Base-by-base conservation (phyloP, 306 rosid genomes). In the Pyrus communis region DNA sequence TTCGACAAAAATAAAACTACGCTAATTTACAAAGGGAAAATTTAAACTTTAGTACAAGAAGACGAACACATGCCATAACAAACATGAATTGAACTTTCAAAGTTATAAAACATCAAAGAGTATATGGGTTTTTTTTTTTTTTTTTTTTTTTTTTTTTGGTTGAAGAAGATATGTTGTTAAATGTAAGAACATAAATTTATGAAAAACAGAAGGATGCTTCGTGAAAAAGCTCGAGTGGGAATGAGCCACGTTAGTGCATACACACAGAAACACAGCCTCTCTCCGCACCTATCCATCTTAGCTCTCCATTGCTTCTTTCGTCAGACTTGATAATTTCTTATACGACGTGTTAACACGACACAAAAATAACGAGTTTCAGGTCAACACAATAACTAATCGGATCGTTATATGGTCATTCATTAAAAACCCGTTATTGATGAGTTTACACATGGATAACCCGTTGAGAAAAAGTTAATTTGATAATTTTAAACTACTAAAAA, bases 221-320 rank as follows among this genome's bases (percentile, higher is more conserved):
- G 43, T 40, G 58, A 75, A 6, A 28, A 74, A 63, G 60, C 8
- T 28, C 9, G 28, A 45, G 45, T 74, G 70, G 54, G 31, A 74
- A 22, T 7, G 78, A 27, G 78, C 78, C 78, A 74, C 78, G 70
- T 62, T 43, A 21, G 70, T 45, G 62, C 70, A 43, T 62, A 46
- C 31, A 30, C 70, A 18, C 10, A 62, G 9, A 74, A 13, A 43
- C 78, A 74, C 23, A 54, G 7, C 69, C 70, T 45, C 45, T 10
- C 11, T 0, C n/a, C 25, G 31, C 2, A 4, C 63, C 11, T 17
- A 33, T 70, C 30, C 25, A 33, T 17, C 7, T 22, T 6, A 5
- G 9, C 67, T 54, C 22, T 19, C 51, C 7, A 31, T 66, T 35
- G 70, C 28, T 66, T 66, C 18, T 66, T 35, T 35, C 70, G 2